Percentiles rank a stretch among this genome's conserved stretches.
Conservation (phyloP, 139 green algal genomes). For the Chlorella sp. region DNA sequence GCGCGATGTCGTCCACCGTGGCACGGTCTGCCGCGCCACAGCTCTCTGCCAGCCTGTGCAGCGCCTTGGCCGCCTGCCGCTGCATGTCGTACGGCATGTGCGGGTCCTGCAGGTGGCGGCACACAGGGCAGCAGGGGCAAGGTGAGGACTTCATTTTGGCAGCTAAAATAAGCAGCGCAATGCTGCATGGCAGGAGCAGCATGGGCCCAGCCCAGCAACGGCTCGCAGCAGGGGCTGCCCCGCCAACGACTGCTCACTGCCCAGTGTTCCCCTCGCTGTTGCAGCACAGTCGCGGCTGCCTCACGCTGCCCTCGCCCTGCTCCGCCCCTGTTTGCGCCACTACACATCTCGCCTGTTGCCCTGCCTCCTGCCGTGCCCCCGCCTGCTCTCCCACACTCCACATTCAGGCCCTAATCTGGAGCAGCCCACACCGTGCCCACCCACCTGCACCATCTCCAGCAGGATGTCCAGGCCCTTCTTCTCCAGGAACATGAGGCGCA, state of each 20-base stretch:
- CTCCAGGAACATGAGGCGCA: constrained; percentile 83
- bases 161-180: background rate
- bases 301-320: background rate
- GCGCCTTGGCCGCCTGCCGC: constrained; percentile 20
- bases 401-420: background rate
- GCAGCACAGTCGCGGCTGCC: too few species aligned
- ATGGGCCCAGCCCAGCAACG: background rate
- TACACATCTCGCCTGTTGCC: background rate
- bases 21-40: background rate
- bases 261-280: background rate
- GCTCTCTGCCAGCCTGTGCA: constrained; percentile 24
- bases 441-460: constrained; percentile 79
- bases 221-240: background rate
- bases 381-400: background rate
- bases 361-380: background rate
- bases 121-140: background rate
- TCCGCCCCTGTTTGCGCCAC: background rate
- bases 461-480: constrained; percentile 86
- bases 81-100: constrained; percentile 23
- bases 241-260: background rate
- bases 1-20: constrained; percentile 11
- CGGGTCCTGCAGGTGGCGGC: constrained; percentile 15
- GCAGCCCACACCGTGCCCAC: background rate
- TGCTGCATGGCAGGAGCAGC: background rate
- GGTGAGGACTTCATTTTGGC: background rate